Evolutionary conservation across 2,329 filamentous ascomycete genomes (phyloP).

Genomic region (Cercospora citrullina): DNA sequence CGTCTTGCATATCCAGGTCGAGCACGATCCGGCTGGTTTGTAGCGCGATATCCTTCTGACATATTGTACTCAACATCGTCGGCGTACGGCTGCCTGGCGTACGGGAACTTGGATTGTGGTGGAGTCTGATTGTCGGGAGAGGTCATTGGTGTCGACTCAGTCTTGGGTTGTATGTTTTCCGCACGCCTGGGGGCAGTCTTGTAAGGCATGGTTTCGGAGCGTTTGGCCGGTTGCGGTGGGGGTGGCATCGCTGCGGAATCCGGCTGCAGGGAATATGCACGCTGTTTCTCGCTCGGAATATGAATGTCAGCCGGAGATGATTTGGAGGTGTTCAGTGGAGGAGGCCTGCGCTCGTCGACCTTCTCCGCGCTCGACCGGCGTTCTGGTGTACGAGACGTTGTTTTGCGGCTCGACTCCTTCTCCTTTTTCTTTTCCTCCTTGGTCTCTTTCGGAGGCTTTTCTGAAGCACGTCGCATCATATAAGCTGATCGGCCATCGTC

Average conservation of each 20-base stretch:
- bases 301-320: slow-evolving; percentile 37
- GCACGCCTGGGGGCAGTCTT: slow-evolving; percentile 11
- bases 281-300: slow-evolving; percentile 30
- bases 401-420: slow-evolving; percentile 24
- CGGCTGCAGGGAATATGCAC: slow-evolving; percentile 34
- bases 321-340: slow-evolving; percentile 43
- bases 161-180: slow-evolving; percentile 26
- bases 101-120: slow-evolving; percentile 29
- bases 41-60: slow-evolving; percentile 34
- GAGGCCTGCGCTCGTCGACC: slow-evolving; percentile 23
- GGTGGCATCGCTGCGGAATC: slow-evolving; percentile 33
- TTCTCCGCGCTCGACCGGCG: slow-evolving; percentile 32
- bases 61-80: slow-evolving; percentile 37
- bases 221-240: slow-evolving; percentile 40
- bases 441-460: slow-evolving; percentile 21
- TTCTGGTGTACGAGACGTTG: slow-evolving; percentile 28
- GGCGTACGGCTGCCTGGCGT: slow-evolving; percentile 31
- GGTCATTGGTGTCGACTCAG: slow-evolving; percentile 31
- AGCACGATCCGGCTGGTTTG: slow-evolving; percentile 11
- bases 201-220: slow-evolving; percentile 47
- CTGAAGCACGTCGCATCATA: slow-evolving; percentile 32
- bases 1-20: slow-evolving; percentile 19
- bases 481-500: slow-evolving; percentile 30
- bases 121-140: slow-evolving; percentile 31
- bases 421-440: slow-evolving; percentile 17